Evolutionary conservation across 2,329 filamentous ascomycete genomes (phyloP), one percentile per base, ranked within the genome.

Genomic region (Calycina marina): DNA sequence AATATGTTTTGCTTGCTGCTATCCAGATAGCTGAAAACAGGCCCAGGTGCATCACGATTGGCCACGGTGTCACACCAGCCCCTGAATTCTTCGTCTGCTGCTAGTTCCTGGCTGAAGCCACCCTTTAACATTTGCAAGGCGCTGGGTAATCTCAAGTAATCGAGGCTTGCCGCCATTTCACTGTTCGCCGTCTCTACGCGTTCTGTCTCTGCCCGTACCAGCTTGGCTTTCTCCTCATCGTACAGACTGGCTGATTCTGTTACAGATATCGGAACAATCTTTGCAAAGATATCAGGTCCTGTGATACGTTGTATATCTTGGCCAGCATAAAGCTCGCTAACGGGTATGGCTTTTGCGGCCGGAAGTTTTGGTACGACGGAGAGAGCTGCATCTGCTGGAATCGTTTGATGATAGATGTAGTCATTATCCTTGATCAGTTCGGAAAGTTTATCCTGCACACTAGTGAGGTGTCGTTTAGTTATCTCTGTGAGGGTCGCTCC

Each of bases 241-340:
- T 98, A 98, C 47, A 96, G 60, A 60, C 90, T 96, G 9, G 90
- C 90, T 14, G 84, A 92, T 56, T 98, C 88, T 0, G 90, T 98
- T 2, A 98, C 88, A 3, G 85, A 81, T 61, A 96, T 79, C 0
- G 90, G 90, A 2, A 96, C 83, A 38, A 98, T 93, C 55, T 93
- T 93, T 44, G 90, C 77, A 57, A 98, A 98, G 31, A 98, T 78
- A 51, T 98, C 90, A 0, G 90, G 88, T 0, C 92, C 92, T 22
- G 93, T 96, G 40, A 98, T 96, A 15, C 85, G 72, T 54, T 93
- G 84, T 25, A 98, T 94, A 53, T 98, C 90, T 56, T 96, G 90
- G 2, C 88, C 88, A 36, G 92, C 85, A 50, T 98, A 98, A 1
- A 98, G 64, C 53, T 98, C 92, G 52, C 82, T 93, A 17, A 98